These are phyloP conservation scores for Sporodiniella umbellata DNA, from an alignment of 371 early-diverging fungal species.

Conservation along the genomic window DNA sequence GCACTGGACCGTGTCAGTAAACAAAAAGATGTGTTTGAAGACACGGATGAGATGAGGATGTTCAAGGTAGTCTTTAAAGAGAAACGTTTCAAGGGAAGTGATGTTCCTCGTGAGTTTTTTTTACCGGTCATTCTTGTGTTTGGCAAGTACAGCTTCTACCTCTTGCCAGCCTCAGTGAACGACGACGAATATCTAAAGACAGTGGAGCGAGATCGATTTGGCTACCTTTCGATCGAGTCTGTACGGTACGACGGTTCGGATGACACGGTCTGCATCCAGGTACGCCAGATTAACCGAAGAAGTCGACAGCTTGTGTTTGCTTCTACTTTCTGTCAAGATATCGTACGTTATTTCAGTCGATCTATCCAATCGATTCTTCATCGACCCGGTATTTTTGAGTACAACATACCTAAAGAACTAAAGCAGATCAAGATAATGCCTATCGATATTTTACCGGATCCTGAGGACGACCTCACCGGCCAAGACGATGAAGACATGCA, in stretches of 20 bases:
- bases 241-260: constrained; percentile 27
- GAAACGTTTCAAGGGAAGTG: constrained; percentile 16
- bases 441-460: constrained; percentile 1
- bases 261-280: constrained; percentile 31
- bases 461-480: constrained; percentile 14
- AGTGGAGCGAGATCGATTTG: constrained; percentile 38
- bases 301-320: constrained; percentile 26
- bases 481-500: constrained; percentile 7
- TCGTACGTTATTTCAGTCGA: constrained; percentile 32
- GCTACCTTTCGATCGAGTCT: constrained; percentile 27
- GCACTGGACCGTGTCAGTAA: constrained; percentile 28
- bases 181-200: constrained; percentile 26
- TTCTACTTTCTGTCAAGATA: constrained; percentile 27
- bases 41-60: constrained; percentile 23
- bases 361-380: constrained; percentile 27
- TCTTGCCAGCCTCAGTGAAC: constrained; percentile 20
- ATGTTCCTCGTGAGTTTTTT: constrained; percentile 26
- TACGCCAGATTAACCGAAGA: constrained; percentile 22
- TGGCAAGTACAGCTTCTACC: constrained; percentile 40
- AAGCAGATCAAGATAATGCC: constrained; percentile 6
- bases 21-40: constrained; percentile 25
- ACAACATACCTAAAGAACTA: constrained; percentile 17
- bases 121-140: constrained; percentile 31
- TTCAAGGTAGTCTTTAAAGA: constrained; percentile 40
- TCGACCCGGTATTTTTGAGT: constrained; percentile 4